Base-by-base conservation (phyloP, 1,284 basidiomycete genomes). In the Amylostereum areolatum region DNA sequence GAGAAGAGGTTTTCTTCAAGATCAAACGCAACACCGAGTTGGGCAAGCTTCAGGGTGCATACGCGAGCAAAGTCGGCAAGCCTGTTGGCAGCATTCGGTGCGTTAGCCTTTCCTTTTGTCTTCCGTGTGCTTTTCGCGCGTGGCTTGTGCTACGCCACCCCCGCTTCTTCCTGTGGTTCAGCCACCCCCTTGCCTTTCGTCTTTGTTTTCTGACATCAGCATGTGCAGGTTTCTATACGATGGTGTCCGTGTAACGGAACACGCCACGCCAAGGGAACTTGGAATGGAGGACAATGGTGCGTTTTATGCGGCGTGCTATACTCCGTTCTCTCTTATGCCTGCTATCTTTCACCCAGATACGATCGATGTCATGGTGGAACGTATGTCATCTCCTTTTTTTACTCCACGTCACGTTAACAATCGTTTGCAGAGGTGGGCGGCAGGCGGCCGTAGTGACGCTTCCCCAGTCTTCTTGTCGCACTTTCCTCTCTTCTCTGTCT, bases 1-100 rank as follows among this genome's bases (percentile, higher is more conserved):
- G 91, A 44, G 89, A 95, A 51, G 93, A 97, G 66, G 92, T 97
- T 40, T 97, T 92, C 72, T 97, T 97, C 81, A 97, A 97, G 80
- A 97, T 97, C 72, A 97, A 97, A 75, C 83, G 88, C 60, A 92
- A 82, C 64, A 97, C 94, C 44, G 94, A 90, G 76, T 72, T 97
- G 55, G 90, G 85, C 74, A 97, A 97, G 75, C 81, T 97, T 28
- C 85, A 95, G 71, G 85, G 81, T 57, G 94, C 94, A 27, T 97
- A 97, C 70, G 94, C 94, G 48, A 83, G 78, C 65, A 93, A 95
- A 65, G 92, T 97, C 41, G 94, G 93, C 56, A 95, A 95, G 71
- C 89, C 93, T 57, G 85, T 91, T 12, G 59, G 62, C 59, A 89
- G 84, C 58, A 93, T 95, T 62, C 85, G 92, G 92, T 95, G 57